Base-by-base conservation (phyloP, 1,139 yeast genomes). In the Nakaseomyces bracarensis region DNA sequence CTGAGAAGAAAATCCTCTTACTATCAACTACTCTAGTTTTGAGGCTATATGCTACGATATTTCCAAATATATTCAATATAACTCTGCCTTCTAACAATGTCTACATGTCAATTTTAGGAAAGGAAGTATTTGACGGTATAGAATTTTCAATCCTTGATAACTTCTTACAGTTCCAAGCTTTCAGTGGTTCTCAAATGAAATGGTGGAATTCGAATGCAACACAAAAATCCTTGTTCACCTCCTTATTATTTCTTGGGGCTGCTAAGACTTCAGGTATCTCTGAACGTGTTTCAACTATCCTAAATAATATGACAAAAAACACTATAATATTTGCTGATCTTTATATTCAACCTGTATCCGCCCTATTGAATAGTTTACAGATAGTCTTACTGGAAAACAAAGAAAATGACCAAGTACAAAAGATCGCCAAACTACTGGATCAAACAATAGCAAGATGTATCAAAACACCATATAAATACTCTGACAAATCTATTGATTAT, bases 401-500 rank as follows among this genome's bases (percentile, higher is more conserved):
- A 2, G 40, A 45, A 3, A 34, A 37, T 4, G 45, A 46, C 3
- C 44, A 53, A 3, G 40, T 59, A 19, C 53, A 50, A 2, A 56
- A 62, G 35, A 53, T 79, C 11, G 82, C 86, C 81, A 66, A 66
- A 13, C 60, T 85, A 30, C 51, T 89, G 13, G 95, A 87, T 57
- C 93, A 87, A 57, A 68, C 83, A 0, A 70, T 85, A 21, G 68
- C 86, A 1, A 71, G 96, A 50, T 70, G 79, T 46, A 70, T 82
- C 42, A 72, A 77, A 46, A 65, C 85, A 1, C 96, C 96, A 0
- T 91, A 82, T 63, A 86, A 83, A 57, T 89, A 86, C 52, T 72
- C 85, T 42, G 97, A 89, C 56, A 55, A 69, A 45, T 70, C 84
- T 1, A 74, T 73, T 40, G 52, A 58, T 2, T 58, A 61, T 11